Evolutionary conservation across 495 filamentous ascomycete genomes (phyloP).

Genomic region (Hypoxylon perforatum): DNA sequence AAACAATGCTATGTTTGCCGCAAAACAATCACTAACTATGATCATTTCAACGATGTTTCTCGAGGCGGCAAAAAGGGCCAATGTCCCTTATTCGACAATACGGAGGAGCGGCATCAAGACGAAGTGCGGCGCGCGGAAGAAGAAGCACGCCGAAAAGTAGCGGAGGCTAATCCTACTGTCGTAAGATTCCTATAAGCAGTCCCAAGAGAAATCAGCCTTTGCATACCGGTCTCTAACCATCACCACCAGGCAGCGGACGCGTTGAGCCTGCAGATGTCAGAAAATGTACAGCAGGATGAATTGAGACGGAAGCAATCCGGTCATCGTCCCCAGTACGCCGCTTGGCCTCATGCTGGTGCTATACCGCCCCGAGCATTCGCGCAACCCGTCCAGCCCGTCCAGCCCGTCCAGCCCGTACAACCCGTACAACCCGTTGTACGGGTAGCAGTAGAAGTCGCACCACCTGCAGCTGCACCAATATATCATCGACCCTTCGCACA

Average conservation of each 20-base stretch:
- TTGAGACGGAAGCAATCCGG: constrained; percentile 15
- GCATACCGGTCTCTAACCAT: constrained; percentile 2
- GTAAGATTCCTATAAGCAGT: constrained; percentile 27
- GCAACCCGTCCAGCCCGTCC: too few relatives aligned
- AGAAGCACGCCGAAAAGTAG: constrained; percentile 65
- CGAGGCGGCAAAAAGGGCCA: constrained; percentile 60
- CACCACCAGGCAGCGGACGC: constrained; percentile 54
- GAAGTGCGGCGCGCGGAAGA: constrained; percentile 75
- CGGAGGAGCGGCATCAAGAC: constrained; percentile 68
- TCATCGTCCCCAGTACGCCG: too few relatives aligned
- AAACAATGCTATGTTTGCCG: constrained; percentile 80
- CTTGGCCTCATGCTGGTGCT: too few relatives aligned
- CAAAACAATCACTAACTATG: constrained; percentile 61
- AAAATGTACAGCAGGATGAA: constrained; percentile 61
- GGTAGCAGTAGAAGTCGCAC: too few relatives aligned
- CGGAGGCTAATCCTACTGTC: constrained; percentile 68
- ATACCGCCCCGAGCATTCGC: too few relatives aligned
- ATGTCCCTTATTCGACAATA: constrained; percentile 75
- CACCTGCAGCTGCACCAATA: too few relatives aligned
- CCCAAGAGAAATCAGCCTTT: not conserved
- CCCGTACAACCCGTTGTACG: too few relatives aligned
- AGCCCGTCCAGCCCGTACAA: too few relatives aligned
- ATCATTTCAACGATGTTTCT: constrained; percentile 61
- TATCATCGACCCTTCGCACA: too few relatives aligned
- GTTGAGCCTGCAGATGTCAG: constrained; percentile 68